Percentiles rank a stretch among this genome's conserved stretches.
Evolutionary conservation across 2,329 filamentous ascomycete species (phyloP).

Genomic region (Penicillium olsonii): DNA sequence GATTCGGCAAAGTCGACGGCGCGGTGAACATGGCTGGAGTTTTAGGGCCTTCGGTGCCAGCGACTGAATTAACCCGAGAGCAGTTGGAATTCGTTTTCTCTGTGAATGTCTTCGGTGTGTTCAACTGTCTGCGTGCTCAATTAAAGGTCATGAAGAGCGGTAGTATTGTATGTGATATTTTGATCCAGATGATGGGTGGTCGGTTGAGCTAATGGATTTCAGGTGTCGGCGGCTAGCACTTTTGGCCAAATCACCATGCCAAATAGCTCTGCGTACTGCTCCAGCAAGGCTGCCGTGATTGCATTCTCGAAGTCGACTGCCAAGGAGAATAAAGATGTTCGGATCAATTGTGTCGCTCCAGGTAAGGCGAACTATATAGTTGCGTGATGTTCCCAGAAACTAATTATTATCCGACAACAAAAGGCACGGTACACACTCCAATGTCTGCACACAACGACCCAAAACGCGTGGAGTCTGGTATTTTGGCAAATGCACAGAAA

Average conservation of each 20-base stretch:
- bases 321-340: constrained; percentile 36
- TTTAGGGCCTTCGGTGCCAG: constrained; percentile 16
- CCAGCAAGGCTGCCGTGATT: constrained; percentile 48
- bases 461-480: constrained; percentile 13
- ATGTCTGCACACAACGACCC: constrained; percentile 13
- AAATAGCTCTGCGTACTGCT: constrained; percentile 41
- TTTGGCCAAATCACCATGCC: constrained; percentile 18
- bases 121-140: constrained; percentile 21
- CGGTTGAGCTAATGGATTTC: neutral
- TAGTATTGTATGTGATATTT: constrained; percentile 37
- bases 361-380: too few species aligned
- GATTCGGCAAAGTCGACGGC: constrained; percentile 37
- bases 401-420: neutral
- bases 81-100: constrained; percentile 16
- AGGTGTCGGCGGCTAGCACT: constrained; percentile 16
- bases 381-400: neutral
- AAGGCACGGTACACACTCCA: constrained; percentile 17
- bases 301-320: constrained; percentile 45
- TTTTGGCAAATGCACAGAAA: constrained; percentile 14
- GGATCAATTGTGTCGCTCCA: constrained; percentile 33
- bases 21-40: constrained; percentile 39
- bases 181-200: too few species aligned
- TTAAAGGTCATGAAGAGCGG: constrained; percentile 20
- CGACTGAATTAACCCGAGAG: constrained; percentile 7
- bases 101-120: constrained; percentile 18